Evolutionary conservation across 371 early-diverging fungal genomes (phyloP).

Genomic region (Mortierella sp.): DNA sequence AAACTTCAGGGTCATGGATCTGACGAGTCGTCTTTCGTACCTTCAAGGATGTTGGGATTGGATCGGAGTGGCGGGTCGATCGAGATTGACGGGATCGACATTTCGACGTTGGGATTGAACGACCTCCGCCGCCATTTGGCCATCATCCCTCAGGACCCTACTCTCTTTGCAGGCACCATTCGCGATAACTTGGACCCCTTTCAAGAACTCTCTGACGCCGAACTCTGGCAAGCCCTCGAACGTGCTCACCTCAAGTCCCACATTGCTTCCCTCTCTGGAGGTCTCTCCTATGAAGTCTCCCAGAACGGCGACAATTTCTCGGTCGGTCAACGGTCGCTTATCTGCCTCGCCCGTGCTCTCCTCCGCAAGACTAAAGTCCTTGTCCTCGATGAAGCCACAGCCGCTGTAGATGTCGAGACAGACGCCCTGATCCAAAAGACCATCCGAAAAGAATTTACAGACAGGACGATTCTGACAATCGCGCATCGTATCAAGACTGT

Average conservation of each 20-base stretch:
- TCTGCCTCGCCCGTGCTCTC: conserved; percentile 86
- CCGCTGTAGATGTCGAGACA: not conserved
- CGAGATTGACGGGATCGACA: conserved; percentile 76
- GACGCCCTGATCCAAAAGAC: not conserved
- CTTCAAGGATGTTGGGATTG: not conserved
- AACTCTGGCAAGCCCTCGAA: conserved; percentile 79
- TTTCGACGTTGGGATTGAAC: conserved; percentile 65
- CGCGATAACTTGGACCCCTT: conserved; percentile 81
- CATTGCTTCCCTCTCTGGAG: conserved; percentile 51
- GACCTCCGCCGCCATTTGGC: conserved; percentile 78
- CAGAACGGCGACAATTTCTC: conserved; percentile 82
- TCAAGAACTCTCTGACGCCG: conserved; percentile 66
- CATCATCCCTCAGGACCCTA: conserved; percentile 86
- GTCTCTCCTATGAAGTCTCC: conserved; percentile 49
- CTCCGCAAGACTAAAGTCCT: conserved; percentile 70
- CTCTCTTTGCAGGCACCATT: conserved; percentile 78
- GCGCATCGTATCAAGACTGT: conserved; percentile 3
- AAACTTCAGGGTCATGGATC: not conserved
- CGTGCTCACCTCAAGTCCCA: conserved; percentile 68
- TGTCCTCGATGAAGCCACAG: not conserved
- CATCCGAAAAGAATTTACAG: not conserved
- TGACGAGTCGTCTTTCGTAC: not conserved
- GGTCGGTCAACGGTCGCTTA: conserved; percentile 88
- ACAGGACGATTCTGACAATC: not conserved
- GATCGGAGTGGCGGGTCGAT: conserved; percentile 60